These are phyloP conservation scores for Saturnispora diversa DNA, from an alignment of 805 yeast species.

Conservation along the genomic window DNA sequence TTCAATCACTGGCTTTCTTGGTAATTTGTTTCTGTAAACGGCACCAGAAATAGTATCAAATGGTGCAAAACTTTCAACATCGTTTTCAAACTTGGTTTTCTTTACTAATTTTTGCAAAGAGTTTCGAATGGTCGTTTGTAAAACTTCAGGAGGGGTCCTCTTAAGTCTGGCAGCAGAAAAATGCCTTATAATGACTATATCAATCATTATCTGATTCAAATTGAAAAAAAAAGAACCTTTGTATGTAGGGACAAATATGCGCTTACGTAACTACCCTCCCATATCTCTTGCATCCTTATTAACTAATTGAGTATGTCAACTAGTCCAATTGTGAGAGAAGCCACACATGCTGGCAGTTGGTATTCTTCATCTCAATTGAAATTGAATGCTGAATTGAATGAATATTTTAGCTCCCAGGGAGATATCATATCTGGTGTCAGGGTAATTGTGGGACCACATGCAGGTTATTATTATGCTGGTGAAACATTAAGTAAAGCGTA, in stretches of 20 bases:
- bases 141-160: too few species aligned
- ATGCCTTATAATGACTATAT: too few species aligned
- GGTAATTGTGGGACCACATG: conserved; percentile 67
- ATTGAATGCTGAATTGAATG: conserved; percentile 45
- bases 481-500: conserved; percentile 70
- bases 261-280: not conserved
- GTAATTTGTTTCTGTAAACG: conserved; percentile 7
- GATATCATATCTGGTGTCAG: conserved; percentile 34
- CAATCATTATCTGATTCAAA: too few species aligned
- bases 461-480: conserved; percentile 85
- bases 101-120: too few species aligned
- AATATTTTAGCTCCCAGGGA: conserved; percentile 35
- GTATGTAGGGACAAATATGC: not conserved
- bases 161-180: too few species aligned
- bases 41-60: not conserved
- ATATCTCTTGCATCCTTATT: conserved; percentile 4
- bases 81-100: too few species aligned
- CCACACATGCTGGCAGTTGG: conserved; percentile 93
- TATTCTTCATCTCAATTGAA: conserved; percentile 42
- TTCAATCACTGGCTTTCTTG: conserved; percentile 2
- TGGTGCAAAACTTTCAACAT: not conserved
- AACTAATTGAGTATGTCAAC: not conserved
- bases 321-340: conserved; percentile 28
- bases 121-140: too few species aligned
- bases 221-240: too few species aligned